Base-by-base conservation (phyloP, 768 basidiomycete genomes). In the Hydnomerulius pinastri region DNA sequence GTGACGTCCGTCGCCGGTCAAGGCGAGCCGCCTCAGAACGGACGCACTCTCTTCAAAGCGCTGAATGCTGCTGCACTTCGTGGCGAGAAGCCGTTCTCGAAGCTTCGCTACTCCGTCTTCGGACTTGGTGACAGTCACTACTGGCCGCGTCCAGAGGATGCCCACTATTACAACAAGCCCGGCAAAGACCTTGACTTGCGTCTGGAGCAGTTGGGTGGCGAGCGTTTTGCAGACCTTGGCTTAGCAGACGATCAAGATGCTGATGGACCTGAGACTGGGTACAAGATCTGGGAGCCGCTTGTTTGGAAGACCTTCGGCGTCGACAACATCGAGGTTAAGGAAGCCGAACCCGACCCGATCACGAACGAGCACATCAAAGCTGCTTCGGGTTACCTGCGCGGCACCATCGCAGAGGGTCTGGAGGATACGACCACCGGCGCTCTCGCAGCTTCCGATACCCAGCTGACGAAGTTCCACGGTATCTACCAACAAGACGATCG, bases 351-450 rank as follows among this genome's bases (percentile, higher is more conserved):
- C 0, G 95, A 98, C 60, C 85, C 92, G 1, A 96, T 99, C 69
- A 98, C 97, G 47, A 98, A 98, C 76, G 97, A 99, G 72, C 93
- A 98, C 71, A 98, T 98, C 80, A 99, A 98, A 75, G 97, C 90
- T 41, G 94, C 96, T 5, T 92, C 90, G 40, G 83, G 86, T 48
- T 98, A 88, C 73, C 80, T 98, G 18, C 89, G 97, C 46, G 97
- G 97, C 2, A 98, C 97, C 30, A 98, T 99, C 67, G 77, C 76
- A 1, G 95, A 98, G 66, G 96, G 97, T 39, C 80, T 99, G 29
- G 77, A 80, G 57, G 96, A 98, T 67, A 79, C 74, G 47, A 82
- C 77, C 47, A 97, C 96, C 1, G 96, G 93, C 43, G 90, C 92
- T n/a, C 82, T 98, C 25, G 87, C 94, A 11, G 75, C 92, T 5